Evolutionary conservation across 2,329 filamentous ascomycete genomes (phyloP).

Genomic region (Epichloe festucae): DNA sequence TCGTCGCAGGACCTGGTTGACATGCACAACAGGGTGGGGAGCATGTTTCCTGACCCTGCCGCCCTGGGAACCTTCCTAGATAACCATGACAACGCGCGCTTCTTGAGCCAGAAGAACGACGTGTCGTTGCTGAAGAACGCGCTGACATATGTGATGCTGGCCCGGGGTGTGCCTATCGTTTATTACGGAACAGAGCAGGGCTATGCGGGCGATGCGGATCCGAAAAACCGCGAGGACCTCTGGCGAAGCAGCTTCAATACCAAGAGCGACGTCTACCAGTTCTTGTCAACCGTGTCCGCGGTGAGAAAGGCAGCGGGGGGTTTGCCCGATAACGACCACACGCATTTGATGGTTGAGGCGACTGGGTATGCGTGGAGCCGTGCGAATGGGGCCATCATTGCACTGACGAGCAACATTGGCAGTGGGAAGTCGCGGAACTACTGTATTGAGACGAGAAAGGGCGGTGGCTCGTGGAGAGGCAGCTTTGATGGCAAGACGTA

Average conservation of each 20-base stretch:
- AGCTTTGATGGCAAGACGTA: slow-evolving; percentile 23
- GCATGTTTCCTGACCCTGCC: slow-evolving; percentile 28
- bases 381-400: slow-evolving; percentile 28
- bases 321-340: slow-evolving; percentile 29
- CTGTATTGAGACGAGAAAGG: slow-evolving; percentile 28
- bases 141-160: slow-evolving; percentile 47
- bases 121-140: slow-evolving; percentile 45
- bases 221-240: slow-evolving; percentile 42
- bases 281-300: slow-evolving; percentile 26
- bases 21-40: slow-evolving; percentile 23
- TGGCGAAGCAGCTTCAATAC: slow-evolving; percentile 41
- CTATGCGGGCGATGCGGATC: slow-evolving; percentile 33
- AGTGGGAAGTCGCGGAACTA: slow-evolving; percentile 22
- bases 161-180: slow-evolving; percentile 48
- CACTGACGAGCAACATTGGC: slow-evolving; percentile 31
- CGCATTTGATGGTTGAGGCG: slow-evolving; percentile 26
- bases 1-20: slow-evolving; percentile 26
- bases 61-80: slow-evolving; percentile 40
- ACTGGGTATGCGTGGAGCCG: slow-evolving; percentile 34
- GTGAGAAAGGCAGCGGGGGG: slow-evolving; percentile 34
- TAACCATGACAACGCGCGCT: slow-evolving; percentile 46
- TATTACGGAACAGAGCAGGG: slow-evolving; percentile 56
- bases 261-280: slow-evolving; percentile 32
- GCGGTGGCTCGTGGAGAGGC: slow-evolving; percentile 27
- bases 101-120: slow-evolving; percentile 38